Conservation (phyloP, 345 rosid species). For the Adansonia digitata region DNA sequence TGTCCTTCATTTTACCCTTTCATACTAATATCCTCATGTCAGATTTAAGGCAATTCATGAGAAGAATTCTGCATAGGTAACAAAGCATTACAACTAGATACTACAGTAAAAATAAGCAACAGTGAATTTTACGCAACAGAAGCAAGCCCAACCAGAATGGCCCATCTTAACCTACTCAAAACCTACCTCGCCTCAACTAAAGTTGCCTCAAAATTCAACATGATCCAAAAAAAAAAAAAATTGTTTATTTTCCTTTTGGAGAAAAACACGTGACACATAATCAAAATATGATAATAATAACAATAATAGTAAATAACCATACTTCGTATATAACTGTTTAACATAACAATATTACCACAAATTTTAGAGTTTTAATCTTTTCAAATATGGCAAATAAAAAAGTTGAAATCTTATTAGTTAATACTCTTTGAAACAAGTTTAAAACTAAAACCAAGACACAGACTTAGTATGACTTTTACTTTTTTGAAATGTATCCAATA, state of each 20-base stretch:
- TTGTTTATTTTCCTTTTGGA: not conserved
- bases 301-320: not conserved
- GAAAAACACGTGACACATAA: not conserved
- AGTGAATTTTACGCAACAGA: not conserved
- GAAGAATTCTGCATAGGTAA: not conserved
- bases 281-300: not conserved
- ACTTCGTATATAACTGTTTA: not conserved
- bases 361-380: too few relatives aligned
- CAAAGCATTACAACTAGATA: not conserved
- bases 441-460: not conserved
- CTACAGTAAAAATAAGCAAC: too few relatives aligned
- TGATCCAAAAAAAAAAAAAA: not conserved
- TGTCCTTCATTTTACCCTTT: not conserved
- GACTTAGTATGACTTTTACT: not conserved
- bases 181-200: not conserved
- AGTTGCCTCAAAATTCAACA: not conserved
- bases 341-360: not conserved
- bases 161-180: not conserved
- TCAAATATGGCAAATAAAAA: not conserved
- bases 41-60: not conserved
- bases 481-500: not conserved
- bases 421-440: not conserved
- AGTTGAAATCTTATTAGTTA: not conserved
- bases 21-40: not conserved
- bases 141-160: not conserved